A percentile compares a stretch with the other conserved stretches of the same genome.
phyloP scores from a whole-genome alignment of 257 asterid genomes.

The Gardenia jasminoides region DNA sequence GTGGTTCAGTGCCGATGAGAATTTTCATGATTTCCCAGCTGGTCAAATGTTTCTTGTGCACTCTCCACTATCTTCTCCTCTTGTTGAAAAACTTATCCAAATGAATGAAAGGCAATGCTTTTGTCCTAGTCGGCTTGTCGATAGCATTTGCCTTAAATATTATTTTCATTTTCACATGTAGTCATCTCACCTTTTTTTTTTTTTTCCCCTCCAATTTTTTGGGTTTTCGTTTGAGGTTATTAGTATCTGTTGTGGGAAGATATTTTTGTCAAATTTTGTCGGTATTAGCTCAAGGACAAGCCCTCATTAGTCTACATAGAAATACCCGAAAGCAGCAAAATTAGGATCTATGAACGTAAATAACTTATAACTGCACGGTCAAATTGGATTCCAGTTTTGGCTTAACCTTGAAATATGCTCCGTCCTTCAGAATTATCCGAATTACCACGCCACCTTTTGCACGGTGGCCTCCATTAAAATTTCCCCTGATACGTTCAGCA shows the following conservation, averaged over 20 bases:
- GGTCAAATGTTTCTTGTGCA: conserved; percentile 6
- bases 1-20: conserved; percentile 38
- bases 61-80: neutral
- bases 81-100: conserved; percentile 40
- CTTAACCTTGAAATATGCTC: no score
- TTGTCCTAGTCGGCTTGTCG: conserved; percentile 9
- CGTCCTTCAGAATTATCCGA: no score
- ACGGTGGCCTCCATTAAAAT: no score
- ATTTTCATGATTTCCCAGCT: conserved; percentile 44
- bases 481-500: no score
- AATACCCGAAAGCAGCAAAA: neutral
- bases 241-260: neutral
- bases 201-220: no score
- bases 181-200: conserved; percentile 20
- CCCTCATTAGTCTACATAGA: no score
- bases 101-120: conserved; percentile 42
- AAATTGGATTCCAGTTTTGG: neutral
- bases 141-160: neutral
- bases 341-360: neutral
- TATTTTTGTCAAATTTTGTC: neutral
- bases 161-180: neutral
- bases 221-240: neutral
- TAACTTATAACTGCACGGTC: neutral
- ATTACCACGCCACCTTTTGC: no score
- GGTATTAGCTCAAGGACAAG: neutral